Evolutionary conservation across 768 basidiomycete species (phyloP).

Genomic region (Auriculariales sp.): DNA sequence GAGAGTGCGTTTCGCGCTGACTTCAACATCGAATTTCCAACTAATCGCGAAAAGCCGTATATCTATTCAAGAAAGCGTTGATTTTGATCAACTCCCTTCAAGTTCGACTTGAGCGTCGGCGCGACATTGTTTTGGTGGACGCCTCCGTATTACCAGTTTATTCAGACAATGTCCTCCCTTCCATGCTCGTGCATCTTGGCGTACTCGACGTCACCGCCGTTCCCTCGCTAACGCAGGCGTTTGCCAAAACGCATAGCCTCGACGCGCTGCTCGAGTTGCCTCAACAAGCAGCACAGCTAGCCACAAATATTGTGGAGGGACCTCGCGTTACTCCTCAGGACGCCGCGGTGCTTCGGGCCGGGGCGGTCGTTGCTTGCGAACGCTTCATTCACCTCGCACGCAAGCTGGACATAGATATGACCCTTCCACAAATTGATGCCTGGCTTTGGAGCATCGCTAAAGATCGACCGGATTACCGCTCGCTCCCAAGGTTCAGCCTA

Average conservation of each 20-base stretch:
- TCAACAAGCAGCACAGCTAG: too few relatives aligned
- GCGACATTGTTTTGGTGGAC: constrained; percentile 40
- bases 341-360: constrained; percentile 60
- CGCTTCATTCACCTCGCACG: constrained; percentile 43
- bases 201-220: constrained; percentile 49
- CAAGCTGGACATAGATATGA: constrained; percentile 27
- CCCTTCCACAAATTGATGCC: constrained; percentile 46
- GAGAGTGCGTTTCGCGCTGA: constrained; percentile 30
- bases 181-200: constrained; percentile 64
- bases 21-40: neutral
- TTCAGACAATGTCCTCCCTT: constrained; percentile 71
- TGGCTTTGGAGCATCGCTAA: constrained; percentile 82
- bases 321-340: constrained; percentile 45
- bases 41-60: constrained; percentile 37
- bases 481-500: constrained; percentile 50
- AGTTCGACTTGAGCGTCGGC: constrained; percentile 45
- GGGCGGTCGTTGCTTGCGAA: constrained; percentile 69
- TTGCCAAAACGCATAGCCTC: constrained; percentile 22
- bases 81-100: constrained; percentile 61
- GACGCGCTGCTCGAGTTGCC: constrained; percentile 24
- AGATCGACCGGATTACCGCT: constrained; percentile 56
- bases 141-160: constrained; percentile 51
- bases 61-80: constrained; percentile 82
- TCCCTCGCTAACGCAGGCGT: constrained; percentile 4
- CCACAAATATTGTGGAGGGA: too few relatives aligned